Base-by-base conservation (phyloP, 1,284 basidiomycete species). In the Puccinia coronata region DNA sequence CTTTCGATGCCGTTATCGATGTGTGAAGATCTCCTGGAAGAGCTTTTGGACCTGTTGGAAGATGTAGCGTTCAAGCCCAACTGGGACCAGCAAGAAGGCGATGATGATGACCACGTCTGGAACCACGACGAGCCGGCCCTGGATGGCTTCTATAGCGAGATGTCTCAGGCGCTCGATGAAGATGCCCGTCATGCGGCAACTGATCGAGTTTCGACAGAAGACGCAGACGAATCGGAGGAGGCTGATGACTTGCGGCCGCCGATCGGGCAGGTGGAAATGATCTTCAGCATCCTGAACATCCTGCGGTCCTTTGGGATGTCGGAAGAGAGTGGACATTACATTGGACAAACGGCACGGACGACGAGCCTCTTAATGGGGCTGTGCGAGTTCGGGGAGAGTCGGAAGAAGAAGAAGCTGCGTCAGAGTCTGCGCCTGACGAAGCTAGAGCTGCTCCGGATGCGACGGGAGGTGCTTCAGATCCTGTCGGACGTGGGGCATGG, bases 21-120 rank as follows among this genome's bases (percentile, higher is more conserved):
- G 77, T 92, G 93, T 84, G 89, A 89, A 16, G 95, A 97, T 82
- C 88, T 98, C 47, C 88, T 96, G 82, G 92, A 94, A 74, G 96
- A 98, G 85, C 86, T 95, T 34, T 87, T 98, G 71, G 95, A 97
- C 82, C 87, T 99, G 74, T 87, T 98, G 67, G 92, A 94, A 84
- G 94, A 97, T 82, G 87, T 90, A 53, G 92, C 92, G 5, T 94
- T 96, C 84, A 76, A 55, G 18, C 72, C 49, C 53, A 79, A 53
- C 14, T 72, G 25, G 1, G 75, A 59, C 20, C 61, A 41, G 4
- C n/a, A n/a, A n/a, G n/a, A n/a, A n/a, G n/a, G n/a, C n/a, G 81
- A 55, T 11, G 69, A 77, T 23, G 55, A 51, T 69, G 57, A 70
- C 31, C 49, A 69, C 25, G 49, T 28, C 12, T 43, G 23, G 28